Evolutionary conservation across 331 rosid species (phyloP).

Genomic region (Malus hybrid): DNA sequence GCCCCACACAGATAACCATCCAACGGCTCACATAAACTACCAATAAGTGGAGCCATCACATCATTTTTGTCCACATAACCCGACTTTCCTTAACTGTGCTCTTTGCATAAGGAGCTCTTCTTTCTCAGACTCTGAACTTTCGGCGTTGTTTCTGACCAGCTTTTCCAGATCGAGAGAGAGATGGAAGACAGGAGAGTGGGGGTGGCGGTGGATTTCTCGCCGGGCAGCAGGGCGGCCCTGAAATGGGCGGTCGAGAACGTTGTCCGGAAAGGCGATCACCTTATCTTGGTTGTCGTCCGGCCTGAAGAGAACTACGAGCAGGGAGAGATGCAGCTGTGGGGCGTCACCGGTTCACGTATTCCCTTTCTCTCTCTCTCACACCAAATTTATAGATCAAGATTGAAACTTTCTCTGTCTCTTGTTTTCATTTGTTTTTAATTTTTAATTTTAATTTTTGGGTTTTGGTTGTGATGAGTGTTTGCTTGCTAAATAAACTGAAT

Average conservation of each 20-base stretch:
- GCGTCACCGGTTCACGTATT: slow-evolving; percentile 70
- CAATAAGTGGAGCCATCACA: not conserved
- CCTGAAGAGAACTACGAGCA: slow-evolving; percentile 47
- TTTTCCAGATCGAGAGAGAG: not conserved
- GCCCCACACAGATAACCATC: not conserved
- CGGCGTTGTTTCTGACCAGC: not conserved
- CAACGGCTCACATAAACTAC: not conserved
- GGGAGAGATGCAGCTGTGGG: slow-evolving; percentile 88
- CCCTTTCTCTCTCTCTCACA: not conserved
- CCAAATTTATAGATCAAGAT: not conserved
- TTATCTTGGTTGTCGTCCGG: slow-evolving; percentile 49
- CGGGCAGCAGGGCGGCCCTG: slow-evolving; percentile 62
- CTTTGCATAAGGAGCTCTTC: not conserved
- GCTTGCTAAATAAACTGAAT: too few species aligned
- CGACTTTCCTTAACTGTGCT: not conserved
- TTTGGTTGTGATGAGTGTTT: too few species aligned
- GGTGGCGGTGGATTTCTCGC: slow-evolving; percentile 85
- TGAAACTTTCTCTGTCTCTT: too few species aligned
- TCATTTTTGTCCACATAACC: not conserved
- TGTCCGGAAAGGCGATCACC: slow-evolving; percentile 55
- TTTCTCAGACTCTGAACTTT: not conserved
- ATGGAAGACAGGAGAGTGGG: slow-evolving; percentile 61
- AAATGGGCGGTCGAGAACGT: slow-evolving; percentile 74
- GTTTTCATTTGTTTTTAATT: too few species aligned
- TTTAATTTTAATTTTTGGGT: too few species aligned